Percentiles rank a stretch among this genome's conserved stretches.
phyloP scores from a whole-genome alignment of 2,329 filamentous ascomycete species.

The Paraconiothyrium brasiliense region DNA sequence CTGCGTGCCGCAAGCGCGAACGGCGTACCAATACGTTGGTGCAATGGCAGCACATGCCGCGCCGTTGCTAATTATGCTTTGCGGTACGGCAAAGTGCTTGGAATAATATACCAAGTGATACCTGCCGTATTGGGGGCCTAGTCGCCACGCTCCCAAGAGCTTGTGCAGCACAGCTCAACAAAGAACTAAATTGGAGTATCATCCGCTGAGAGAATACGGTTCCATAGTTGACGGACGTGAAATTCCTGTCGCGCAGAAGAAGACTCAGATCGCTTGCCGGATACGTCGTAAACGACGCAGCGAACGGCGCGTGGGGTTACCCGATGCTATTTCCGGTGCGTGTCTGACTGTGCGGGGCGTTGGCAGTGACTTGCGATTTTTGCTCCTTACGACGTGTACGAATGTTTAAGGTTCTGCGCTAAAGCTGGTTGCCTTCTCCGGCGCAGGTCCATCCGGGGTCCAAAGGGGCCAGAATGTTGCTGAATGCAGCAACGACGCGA shows the following conservation, averaged over 20 bases:
- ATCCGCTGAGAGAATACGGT: not conserved
- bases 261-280: not conserved
- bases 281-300: not conserved
- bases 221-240: not conserved
- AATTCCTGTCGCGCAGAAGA: not conserved
- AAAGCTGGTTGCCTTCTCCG: slow-evolving; percentile 21
- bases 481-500: slow-evolving; percentile 17
- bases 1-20: not conserved
- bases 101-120: slow-evolving; percentile 26
- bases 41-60: slow-evolving; percentile 5
- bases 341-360: slow-evolving; percentile 18
- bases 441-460: slow-evolving; percentile 10
- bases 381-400: slow-evolving; percentile 10
- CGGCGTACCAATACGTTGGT: slow-evolving; percentile 1
- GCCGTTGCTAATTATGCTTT: slow-evolving; percentile 1
- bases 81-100: slow-evolving; percentile 14
- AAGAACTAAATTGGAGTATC: not conserved
- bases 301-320: slow-evolving; percentile 2
- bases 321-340: slow-evolving; percentile 12
- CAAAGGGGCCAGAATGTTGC: slow-evolving; percentile 11
- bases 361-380: not conserved
- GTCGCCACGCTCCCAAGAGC: not conserved
- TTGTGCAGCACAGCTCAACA: slow-evolving; percentile 1
- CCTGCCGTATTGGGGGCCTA: slow-evolving; percentile 19
- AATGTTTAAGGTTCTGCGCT: slow-evolving; percentile 27